Percentiles rank a stretch among this genome's conserved stretches.
Conservation (phyloP, 169 alveolate species). For the Babesia bovis region DNA sequence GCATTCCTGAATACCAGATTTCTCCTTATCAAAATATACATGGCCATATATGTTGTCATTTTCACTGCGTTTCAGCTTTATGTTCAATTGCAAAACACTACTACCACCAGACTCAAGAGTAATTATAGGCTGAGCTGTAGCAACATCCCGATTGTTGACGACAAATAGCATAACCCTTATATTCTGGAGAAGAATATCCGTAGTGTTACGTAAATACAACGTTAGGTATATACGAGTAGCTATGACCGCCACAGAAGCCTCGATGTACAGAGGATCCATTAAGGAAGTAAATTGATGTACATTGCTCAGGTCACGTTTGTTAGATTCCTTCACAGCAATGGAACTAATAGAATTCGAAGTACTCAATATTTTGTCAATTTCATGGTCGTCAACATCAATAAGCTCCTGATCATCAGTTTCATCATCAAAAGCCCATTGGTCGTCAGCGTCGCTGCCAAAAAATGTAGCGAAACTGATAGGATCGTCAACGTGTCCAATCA, state of each 20-base stretch:
- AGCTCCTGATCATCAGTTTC: conserved; percentile 4
- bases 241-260: conserved; percentile 86
- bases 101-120: conserved; percentile 81
- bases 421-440: conserved; percentile 29
- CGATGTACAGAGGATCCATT: conserved; percentile 91
- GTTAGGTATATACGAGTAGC: conserved; percentile 87
- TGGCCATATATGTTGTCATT: conserved; percentile 91
- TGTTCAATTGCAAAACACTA: conserved; percentile 74
- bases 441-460: conserved; percentile 23
- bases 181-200: conserved; percentile 88
- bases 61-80: conserved; percentile 83
- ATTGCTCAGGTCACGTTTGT: conserved; percentile 2
- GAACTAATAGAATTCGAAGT: not conserved
- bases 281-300: conserved; percentile 61
- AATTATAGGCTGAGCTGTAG: conserved; percentile 82
- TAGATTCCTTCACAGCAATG: conserved; percentile 5
- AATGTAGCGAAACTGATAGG: conserved; percentile 6
- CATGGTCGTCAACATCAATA: conserved; percentile 1
- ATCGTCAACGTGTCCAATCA: conserved; percentile 21
- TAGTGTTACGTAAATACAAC: conserved; percentile 83
- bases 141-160: conserved; percentile 79
- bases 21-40: conserved; percentile 85
- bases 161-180: conserved; percentile 87
- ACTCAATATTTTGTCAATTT: conserved; percentile 12
- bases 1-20: conserved; percentile 72